Conservation (phyloP, 345 rosid genomes). For the Sisymbrium irio region DNA sequence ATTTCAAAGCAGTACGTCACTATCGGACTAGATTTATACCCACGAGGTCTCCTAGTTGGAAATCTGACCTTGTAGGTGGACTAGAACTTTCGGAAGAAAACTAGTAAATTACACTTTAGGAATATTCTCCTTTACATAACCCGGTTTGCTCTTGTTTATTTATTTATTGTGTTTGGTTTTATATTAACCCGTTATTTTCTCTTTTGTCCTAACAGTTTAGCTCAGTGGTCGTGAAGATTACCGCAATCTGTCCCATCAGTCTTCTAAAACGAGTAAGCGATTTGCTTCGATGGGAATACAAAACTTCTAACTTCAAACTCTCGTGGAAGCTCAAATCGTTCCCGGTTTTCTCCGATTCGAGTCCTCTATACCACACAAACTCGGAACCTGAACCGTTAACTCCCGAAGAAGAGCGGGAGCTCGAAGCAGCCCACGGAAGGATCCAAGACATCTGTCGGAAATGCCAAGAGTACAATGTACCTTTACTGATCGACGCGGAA, state of each 20-base stretch:
- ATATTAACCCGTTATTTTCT: background rate
- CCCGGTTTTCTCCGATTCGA: slow-evolving; percentile 66
- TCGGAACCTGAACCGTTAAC: slow-evolving; percentile 59
- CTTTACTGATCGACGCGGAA: slow-evolving; percentile 72
- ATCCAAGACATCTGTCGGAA: slow-evolving; percentile 52
- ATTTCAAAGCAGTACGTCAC: slow-evolving; percentile 10
- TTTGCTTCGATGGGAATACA: slow-evolving; percentile 77
- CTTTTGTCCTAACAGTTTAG: slow-evolving; percentile 53
- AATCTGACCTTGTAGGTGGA: slow-evolving; percentile 9
- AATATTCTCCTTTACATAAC: slow-evolving; percentile 12
- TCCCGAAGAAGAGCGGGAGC: slow-evolving; percentile 56
- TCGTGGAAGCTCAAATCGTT: slow-evolving; percentile 69
- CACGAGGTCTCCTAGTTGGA: slow-evolving; percentile 20
- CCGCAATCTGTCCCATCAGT: slow-evolving; percentile 73
- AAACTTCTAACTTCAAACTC: slow-evolving; percentile 49
- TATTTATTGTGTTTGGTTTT: background rate
- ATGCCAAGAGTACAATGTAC: slow-evolving; percentile 54
- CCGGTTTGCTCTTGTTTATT: slow-evolving; percentile 3
- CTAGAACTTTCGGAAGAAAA: slow-evolving; percentile 8
- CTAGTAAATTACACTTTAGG: slow-evolving; percentile 2
- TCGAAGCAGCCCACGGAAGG: slow-evolving; percentile 49
- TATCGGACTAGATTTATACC: slow-evolving; percentile 22
- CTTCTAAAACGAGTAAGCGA: slow-evolving; percentile 68
- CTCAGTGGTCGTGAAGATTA: slow-evolving; percentile 62
- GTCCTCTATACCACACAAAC: slow-evolving; percentile 73